Evolutionary conservation across 1,284 basidiomycete genomes (phyloP), one percentile per base, ranked within the genome.

Genomic region (Ceratobasidium sp.): DNA sequence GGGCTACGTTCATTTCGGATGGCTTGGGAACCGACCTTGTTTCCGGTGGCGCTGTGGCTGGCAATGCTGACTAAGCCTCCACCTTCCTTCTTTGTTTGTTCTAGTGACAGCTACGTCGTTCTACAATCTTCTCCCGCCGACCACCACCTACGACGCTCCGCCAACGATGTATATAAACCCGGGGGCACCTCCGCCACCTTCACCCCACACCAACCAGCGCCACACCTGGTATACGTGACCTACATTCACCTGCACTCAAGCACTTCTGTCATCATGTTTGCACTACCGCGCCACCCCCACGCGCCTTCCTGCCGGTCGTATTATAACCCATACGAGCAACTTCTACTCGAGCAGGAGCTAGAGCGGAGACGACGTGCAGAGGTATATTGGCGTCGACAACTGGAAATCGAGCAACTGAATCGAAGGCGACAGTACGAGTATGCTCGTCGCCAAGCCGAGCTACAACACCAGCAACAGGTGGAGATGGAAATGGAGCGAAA

Each of bases 381-480:
- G 48, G 71, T 39, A 31, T 63, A 63, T 56, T 49, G 61, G 11
- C 71, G 48, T 13, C 59, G 59, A 41, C 71, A 54, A 14, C 37
- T 59, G 34, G 58, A 59, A 14, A n/a, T 63, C 31, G 71, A 73
- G 43, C 58, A 62, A 22, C 71, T 73, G 24, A 73, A 73, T 48
- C 71, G 71, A 41, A 48, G 71, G 14, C 58, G 71, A 13, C 71
- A 73, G 31, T 46, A 62, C 16, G 71, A 61, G 39, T 43, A 63
- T 16, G 58, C 71, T 19, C 71, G 56, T 9, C 69, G 69, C 22
- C 71, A 73, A 43, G 71, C 71, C n/a, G 71, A 73, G 29, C 22
- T 63, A n/a, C 46, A 73, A 22, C 58, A 59, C 3, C 71, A 6
- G 34, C 62, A 46, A 34, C 58, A 59, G 37, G 11, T 59, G 34